Evolutionary conservation across 495 filamentous ascomycete genomes (phyloP), one percentile per base, ranked within the genome.

Genomic region (Hypoxylon perforatum): DNA sequence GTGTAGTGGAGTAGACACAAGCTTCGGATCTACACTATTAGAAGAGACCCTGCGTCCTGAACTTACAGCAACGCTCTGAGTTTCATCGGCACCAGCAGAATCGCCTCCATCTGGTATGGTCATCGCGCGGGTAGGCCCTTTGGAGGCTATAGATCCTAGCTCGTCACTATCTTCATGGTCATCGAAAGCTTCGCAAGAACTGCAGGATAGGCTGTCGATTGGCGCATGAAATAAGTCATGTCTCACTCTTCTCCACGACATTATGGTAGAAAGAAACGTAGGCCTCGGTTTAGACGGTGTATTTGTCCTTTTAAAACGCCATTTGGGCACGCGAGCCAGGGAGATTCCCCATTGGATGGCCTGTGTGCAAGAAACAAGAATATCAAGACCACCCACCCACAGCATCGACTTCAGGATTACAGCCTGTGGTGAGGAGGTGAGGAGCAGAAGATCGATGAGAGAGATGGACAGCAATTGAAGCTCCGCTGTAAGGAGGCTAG

Each of bases 261-360:
- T 61, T 18, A 78, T 28, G 1, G 60, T 66, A 11, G 70, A 57
- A 8, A 84, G 46, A 21, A 69, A 61, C 18, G 57, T 46, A 42
- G 57, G 72, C 10, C 11, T 60, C 17, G 57, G 64, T 70, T 69
- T 78, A 38, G 66, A 53, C 1, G 70, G 58, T 56, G 57, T 25
- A 14, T 71, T 15, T 41, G 61, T 75, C 17, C 88, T 86, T 62
- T 88, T 86, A 65, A 98, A 94, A 33, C 93, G 90, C 92, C 94
- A 97, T 61, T 85, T 91, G 1, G 95, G 95, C 35, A 99, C 91
- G 39, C 96, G 82, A 15, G 94, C 93, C 41, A 99, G 78, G 49
- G 89, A 82, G 14, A 97, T 89, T 35, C 90, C 92, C 92, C 92
- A 97, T 73, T 82, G 86, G n/a, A 98, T 86, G 14, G 94, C 84